phyloP scores from a whole-genome alignment of 2,329 filamentous ascomycete species.

The Paecilomyces formosus region DNA sequence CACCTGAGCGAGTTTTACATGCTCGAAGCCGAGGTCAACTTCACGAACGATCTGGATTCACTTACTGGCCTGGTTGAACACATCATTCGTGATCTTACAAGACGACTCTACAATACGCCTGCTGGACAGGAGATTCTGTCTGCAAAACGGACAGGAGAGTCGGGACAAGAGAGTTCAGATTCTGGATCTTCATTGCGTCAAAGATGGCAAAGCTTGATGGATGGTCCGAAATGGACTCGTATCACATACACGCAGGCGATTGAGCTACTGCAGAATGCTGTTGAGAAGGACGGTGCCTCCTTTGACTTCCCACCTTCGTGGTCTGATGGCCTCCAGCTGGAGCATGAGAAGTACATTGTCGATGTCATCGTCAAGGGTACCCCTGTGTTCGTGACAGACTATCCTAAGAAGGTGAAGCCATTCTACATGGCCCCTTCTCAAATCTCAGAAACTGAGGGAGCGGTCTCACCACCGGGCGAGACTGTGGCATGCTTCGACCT shows the following conservation, averaged over 20 bases:
- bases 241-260: constrained; percentile 80
- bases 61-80: constrained; percentile 77
- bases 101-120: constrained; percentile 41
- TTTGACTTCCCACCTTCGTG: constrained; percentile 67
- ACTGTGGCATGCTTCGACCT: constrained; percentile 90
- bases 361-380: constrained; percentile 52
- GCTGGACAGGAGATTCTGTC: constrained; percentile 51
- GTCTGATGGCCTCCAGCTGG: constrained; percentile 70
- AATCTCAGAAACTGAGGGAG: constrained; percentile 1
- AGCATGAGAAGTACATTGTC: constrained; percentile 88
- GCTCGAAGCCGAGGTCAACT: constrained; percentile 86
- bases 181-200: constrained; percentile 46
- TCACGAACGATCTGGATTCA: constrained; percentile 59
- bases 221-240: constrained; percentile 58
- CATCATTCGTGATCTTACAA: constrained; percentile 58
- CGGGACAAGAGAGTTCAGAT: constrained; percentile 26
- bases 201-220: constrained; percentile 65
- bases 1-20: constrained; percentile 98
- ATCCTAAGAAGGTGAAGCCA: constrained; percentile 80
- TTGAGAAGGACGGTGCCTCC: constrained; percentile 36
- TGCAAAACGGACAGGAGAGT: constrained; percentile 36
- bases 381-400: constrained; percentile 88
- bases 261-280: constrained; percentile 54
- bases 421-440: constrained; percentile 72
- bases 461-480: constrained; percentile 12